These are phyloP conservation scores for Mycena metata DNA, from an alignment of 768 basidiomycete species.

Conservation along the genomic window DNA sequence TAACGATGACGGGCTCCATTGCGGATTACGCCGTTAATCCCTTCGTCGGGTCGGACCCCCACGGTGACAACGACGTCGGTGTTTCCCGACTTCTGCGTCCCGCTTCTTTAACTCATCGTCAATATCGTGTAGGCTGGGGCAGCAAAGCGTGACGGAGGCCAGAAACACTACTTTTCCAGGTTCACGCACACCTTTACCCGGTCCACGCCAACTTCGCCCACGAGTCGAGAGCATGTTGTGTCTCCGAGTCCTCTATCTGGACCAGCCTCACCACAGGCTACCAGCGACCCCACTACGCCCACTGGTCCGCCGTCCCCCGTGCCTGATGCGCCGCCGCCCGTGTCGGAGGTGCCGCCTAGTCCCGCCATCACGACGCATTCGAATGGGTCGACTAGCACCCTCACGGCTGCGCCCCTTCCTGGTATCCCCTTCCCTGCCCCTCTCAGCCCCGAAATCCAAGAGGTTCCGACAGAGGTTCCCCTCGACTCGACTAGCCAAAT, in stretches of 20 bases:
- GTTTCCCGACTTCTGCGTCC: constrained; percentile 8
- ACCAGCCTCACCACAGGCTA: not conserved
- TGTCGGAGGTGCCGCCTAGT: constrained; percentile 3
- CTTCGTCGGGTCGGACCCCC: constrained; percentile 27
- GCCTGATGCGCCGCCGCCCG: not conserved
- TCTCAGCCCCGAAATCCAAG: not conserved
- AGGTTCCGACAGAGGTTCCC: constrained; percentile 10
- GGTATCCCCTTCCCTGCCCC: not conserved
- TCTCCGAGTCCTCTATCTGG: not conserved
- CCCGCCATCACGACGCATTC: constrained; percentile 24
- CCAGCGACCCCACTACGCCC: constrained; percentile 28
- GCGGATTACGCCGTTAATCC: constrained; percentile 35
- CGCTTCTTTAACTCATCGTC: constrained; percentile 21
- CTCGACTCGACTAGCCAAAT: constrained; percentile 30
- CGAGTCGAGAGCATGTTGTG: not conserved
- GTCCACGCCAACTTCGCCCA: constrained; percentile 36
- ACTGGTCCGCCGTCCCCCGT: constrained; percentile 5
- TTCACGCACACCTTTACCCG: constrained; percentile 33
- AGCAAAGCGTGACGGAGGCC: constrained; percentile 27
- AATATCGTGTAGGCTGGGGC: constrained; percentile 17
- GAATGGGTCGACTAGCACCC: constrained; percentile 32
- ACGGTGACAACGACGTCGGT: constrained; percentile 15
- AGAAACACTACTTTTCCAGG: constrained; percentile 26
- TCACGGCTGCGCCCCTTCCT: constrained; percentile 9
- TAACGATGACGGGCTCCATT: constrained; percentile 38